A percentile compares a stretch with the other conserved stretches of the same genome.
phyloP scores from a whole-genome alignment of 257 asterid species.

The Eucommia ulmoides region DNA sequence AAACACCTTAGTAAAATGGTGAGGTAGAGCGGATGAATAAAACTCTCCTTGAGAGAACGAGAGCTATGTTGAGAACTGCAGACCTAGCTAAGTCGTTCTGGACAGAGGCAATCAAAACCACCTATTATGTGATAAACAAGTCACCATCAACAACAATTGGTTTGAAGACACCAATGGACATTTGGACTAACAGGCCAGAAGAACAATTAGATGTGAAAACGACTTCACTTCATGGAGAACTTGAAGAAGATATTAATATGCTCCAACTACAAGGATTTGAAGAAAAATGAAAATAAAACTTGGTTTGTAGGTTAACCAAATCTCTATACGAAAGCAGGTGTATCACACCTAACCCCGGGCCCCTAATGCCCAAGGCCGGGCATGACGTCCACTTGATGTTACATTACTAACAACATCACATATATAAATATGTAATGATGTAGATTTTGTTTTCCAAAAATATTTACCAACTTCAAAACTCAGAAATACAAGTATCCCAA shows the following conservation, averaged over 20 bases:
- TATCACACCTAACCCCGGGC: no score
- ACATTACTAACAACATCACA: no score
- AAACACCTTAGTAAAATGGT: background rate
- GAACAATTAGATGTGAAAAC: background rate
- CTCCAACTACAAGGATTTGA: background rate
- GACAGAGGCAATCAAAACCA: background rate
- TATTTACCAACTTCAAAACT: no score
- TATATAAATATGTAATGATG: no score
- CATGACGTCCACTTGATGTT: no score
- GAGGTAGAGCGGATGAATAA: no score
- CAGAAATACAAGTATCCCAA: no score
- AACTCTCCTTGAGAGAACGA: background rate
- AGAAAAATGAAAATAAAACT: background rate
- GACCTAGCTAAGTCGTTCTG: background rate
- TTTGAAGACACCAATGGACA: background rate
- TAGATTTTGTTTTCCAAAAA: no score
- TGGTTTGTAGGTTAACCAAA: background rate
- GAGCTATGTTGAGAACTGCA: background rate
- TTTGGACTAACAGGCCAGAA: background rate
- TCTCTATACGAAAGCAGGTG: slow-evolving; percentile 8
- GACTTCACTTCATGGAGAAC: background rate
- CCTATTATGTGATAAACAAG: background rate
- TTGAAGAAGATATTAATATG: background rate
- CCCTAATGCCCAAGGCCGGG: no score
- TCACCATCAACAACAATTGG: background rate